Evolutionary conservation across 352 stramenopile genomes (phyloP).

Genomic region (Elongisporangium anandrum): DNA sequence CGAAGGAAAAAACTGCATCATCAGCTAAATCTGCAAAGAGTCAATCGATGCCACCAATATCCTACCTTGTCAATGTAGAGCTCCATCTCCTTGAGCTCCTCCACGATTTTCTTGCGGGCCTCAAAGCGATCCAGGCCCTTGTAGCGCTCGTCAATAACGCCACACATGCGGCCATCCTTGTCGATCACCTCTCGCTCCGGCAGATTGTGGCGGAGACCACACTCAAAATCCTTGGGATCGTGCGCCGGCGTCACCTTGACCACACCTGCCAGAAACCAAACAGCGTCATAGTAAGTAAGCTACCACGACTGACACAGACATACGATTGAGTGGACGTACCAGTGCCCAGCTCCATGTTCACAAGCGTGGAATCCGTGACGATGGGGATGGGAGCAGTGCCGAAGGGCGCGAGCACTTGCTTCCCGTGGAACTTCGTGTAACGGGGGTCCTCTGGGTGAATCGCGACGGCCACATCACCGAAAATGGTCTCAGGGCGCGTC

Average conservation of each 20-base stretch:
- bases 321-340: constrained; percentile 92
- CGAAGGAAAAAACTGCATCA: too few species aligned
- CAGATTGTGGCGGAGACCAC: constrained; percentile 94
- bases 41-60: constrained; percentile 27
- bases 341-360: constrained; percentile 99
- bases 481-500: constrained; percentile 98
- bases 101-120: constrained; percentile 87
- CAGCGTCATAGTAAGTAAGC: too few species aligned
- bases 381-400: constrained; percentile 89
- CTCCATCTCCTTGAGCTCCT: constrained; percentile 83
- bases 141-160: constrained; percentile 79
- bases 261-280: constrained; percentile 32
- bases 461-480: constrained; percentile 97
- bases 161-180: constrained; percentile 61
- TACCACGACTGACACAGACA: not conserved
- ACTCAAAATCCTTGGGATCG: constrained; percentile 99
- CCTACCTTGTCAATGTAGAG: constrained; percentile 93
- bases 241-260: constrained; percentile 98
- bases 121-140: constrained; percentile 95
- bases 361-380: constrained; percentile 92
- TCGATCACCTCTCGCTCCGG: constrained; percentile 70
- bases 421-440: constrained; percentile 96
- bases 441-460: constrained; percentile 94
- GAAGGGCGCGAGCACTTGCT: constrained; percentile 95
- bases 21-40: not conserved